Evolutionary conservation across 495 filamentous ascomycete genomes (phyloP).

Genomic region (Penicillium lividum): DNA sequence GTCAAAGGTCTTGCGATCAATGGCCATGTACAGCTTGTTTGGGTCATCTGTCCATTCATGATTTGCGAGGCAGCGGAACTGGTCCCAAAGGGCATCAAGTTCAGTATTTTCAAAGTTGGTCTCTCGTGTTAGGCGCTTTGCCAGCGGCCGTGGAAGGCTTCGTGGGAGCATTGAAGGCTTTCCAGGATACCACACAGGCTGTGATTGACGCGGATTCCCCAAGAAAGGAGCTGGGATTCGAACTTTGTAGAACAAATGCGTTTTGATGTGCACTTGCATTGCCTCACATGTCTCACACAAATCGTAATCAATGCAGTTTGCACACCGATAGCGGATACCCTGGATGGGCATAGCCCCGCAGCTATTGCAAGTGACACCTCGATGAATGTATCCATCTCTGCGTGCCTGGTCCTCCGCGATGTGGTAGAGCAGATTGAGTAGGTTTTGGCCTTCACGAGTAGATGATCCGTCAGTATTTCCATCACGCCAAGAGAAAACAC

Average conservation of each 20-base stretch:
- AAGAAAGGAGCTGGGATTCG: slow-evolving; percentile 71
- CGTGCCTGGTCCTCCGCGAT: slow-evolving; percentile 82
- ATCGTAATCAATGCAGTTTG: slow-evolving; percentile 91
- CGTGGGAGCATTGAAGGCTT: slow-evolving; percentile 68
- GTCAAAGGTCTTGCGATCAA: slow-evolving; percentile 89
- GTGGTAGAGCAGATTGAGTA: slow-evolving; percentile 71
- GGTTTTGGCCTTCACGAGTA: slow-evolving; percentile 68
- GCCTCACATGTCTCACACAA: slow-evolving; percentile 88
- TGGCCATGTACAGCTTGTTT: slow-evolving; percentile 72
- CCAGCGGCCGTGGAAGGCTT: slow-evolving; percentile 62
- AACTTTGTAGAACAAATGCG: slow-evolving; percentile 95
- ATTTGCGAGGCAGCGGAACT: slow-evolving; percentile 89
- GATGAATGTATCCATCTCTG: slow-evolving; percentile 86
- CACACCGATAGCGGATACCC: slow-evolving; percentile 86
- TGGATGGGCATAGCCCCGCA: slow-evolving; percentile 85
- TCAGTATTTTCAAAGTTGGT: slow-evolving; percentile 80
- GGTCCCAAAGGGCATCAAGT: slow-evolving; percentile 91
- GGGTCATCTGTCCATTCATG: slow-evolving; percentile 84
- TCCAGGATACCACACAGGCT: slow-evolving; percentile 87
- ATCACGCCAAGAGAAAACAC: slow-evolving; percentile 58
- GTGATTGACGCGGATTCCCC: slow-evolving; percentile 64
- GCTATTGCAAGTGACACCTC: slow-evolving; percentile 89
- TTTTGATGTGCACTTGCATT: slow-evolving; percentile 81
- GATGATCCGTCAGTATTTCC: slow-evolving; percentile 53
- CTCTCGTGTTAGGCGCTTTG: slow-evolving; percentile 65